Evolutionary conservation across 2,329 filamentous ascomycete genomes (phyloP), one percentile per base, ranked within the genome.

Genomic region (Xylaria arbuscula): DNA sequence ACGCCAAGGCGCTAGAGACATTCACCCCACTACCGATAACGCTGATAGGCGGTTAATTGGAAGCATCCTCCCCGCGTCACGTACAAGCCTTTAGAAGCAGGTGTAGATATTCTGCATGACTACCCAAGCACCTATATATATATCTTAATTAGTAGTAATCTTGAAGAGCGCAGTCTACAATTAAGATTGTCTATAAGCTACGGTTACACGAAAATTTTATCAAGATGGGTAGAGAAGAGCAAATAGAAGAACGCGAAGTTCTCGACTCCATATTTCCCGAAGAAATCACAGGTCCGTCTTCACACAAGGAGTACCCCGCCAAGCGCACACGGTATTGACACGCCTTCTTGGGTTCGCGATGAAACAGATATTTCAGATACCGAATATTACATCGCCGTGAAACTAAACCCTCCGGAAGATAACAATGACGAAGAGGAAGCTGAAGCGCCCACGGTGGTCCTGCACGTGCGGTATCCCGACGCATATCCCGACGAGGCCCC

Each of bases 181-280:
- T 53, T 36, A 50, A 2, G 5, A 3, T 57, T 28, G n/a, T 10
- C 22, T 61, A 36, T 19, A 53, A 50, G 4, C 28, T 40, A 11
- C 47, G 22, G n/a, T 42, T 13, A 34, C 22, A 13, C 38, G 45
- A 24, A 17, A n/a, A n/a, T n/a, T 34, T 55, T 2, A 34, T 22
- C 73, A 83, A 70, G 8, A 90, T 91, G 89, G 89, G 89, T 58
- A 86, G 83, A 79, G 95, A 98, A 85, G 96, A 99, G 69, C 96
- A 99, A 81, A 83, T 90, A 73, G 96, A 99, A 83, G 96, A 99
- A 87, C 91, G 94, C 70, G 96, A 99, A 81, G 95, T 99, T 75
- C 93, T 99, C 79, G 93, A 97, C 78, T 98, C 95, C 69, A 99
- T 99, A 78, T 99, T 98, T 75, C 94, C 96, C 1, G 95, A 99